Base-by-base conservation (phyloP, 345 rosid species). In the Moricandia moricandioides region DNA sequence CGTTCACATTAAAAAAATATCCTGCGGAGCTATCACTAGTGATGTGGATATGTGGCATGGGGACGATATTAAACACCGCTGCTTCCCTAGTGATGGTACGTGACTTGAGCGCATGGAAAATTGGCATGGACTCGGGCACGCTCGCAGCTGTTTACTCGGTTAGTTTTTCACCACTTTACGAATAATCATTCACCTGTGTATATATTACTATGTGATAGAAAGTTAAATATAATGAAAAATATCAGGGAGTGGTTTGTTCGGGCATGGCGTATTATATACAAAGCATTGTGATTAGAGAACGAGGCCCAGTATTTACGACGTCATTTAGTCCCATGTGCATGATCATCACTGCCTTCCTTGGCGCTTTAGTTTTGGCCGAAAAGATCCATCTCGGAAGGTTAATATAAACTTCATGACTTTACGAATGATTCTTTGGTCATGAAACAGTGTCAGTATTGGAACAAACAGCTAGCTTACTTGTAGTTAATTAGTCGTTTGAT, bases 11-110 rank as follows among this genome's bases (percentile, higher is more conserved):
- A 84, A 90, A 78, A 76, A 70, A 56, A 75, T 91, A 94, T 81
- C 98, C 98, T n/a, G 98, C 97, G n/a, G 89, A 91, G 81, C 84
- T 94, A 5, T 91, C 98, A 7, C 78, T 91, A 1, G 84, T 96
- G 11, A 85, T 88, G 37, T 74, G 85, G 83, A 85, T 94, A 67
- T 94, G 98, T 78, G 62, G 86, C 8, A 81, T 78, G 86, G 98
- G 98, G 8, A 71, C 79, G 56, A 62, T 94, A 47, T 85, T 90
- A 84, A 91, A 91, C 14, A 59, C 85, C 0, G 76, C 61, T 0
- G 88, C 86, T 9, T 77, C 98, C 4, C 75, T 91, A 1, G 63
- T 84, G 5, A 68, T 88, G 85, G 98, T 88, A 18, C 88, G 92
- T 37, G 88, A 94, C 80, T 78, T 86, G 81, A 81, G 67, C 37